phyloP scores from a whole-genome alignment of 768 basidiomycete species.

The Gloeophyllum trabeum region DNA sequence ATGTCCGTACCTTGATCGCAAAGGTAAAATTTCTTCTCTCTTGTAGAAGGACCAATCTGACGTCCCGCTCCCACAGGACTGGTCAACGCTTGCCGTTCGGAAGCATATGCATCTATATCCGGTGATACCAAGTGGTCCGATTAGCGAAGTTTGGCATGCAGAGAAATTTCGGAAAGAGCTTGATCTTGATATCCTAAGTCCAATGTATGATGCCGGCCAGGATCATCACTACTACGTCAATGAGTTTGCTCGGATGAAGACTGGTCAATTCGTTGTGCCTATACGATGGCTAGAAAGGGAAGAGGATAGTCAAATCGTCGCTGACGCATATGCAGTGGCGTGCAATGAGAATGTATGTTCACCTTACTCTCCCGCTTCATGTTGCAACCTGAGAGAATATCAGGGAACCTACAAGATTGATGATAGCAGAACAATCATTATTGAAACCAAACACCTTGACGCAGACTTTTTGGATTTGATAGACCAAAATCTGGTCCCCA shows the following conservation, averaged over 20 bases:
- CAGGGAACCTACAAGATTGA: not conserved
- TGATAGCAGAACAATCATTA: not conserved
- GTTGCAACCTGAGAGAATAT: not conserved
- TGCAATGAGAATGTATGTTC: not conserved
- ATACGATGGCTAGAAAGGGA: not conserved
- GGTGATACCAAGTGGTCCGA: constrained; percentile 5
- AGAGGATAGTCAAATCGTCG: not conserved
- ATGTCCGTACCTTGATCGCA: not conserved
- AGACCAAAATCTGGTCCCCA: not conserved
- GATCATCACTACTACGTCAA: constrained; percentile 2
- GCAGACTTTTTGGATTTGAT: not conserved
- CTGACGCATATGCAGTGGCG: not conserved
- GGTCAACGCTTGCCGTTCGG: constrained; percentile 6
- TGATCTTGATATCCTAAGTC: constrained; percentile 3
- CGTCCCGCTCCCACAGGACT: constrained; percentile 6
- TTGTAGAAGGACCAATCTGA: not conserved
- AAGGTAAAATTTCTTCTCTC: not conserved
- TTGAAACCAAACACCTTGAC: not conserved
- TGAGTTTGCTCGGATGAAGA: constrained; percentile 1
- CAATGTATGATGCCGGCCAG: constrained; percentile 6
- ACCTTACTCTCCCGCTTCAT: not conserved
- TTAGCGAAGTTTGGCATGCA: constrained; percentile 9
- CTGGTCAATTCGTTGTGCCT: not conserved
- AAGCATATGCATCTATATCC: constrained; percentile 8
- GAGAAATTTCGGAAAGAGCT: constrained; percentile 3